Base-by-base conservation (phyloP, 2,329 filamentous ascomycete genomes). In the Arthrocladium fulminans region DNA sequence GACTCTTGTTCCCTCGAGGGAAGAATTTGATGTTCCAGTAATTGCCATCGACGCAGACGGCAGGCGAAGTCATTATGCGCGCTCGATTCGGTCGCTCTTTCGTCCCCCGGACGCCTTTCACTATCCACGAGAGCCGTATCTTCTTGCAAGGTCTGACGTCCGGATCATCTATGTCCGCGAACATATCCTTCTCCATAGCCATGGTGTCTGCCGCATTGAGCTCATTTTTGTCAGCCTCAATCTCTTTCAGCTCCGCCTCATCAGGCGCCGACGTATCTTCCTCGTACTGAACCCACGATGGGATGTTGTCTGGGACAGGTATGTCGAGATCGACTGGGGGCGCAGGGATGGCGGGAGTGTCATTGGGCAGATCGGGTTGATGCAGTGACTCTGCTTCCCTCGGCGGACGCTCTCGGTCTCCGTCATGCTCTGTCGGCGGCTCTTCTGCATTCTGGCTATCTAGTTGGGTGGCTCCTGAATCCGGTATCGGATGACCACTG, bases 21-120 rank as follows among this genome's bases (percentile, higher is more conserved):
- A 78, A 81, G 59, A 81, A 77, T 61, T 82, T 82, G 66, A 83
- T 76, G 48, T 74, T 77, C 79, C 79, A 83, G 59, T 80, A 78
- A 52, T 76, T 73, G 17, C 76, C 78, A 17, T 76, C 79, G 49
- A 82, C 67, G 22, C 64, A 71, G 9, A 77, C 73, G 4, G 71
- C 60, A 0, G 72, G 75, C 4, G 79, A 82, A 24, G 73, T 73
- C 72, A 81, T 78, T 53, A 81, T 67, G 34, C 73, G 68, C 30
- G 74, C 72, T 35, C 71, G 71, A 57, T 81, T 81, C 2, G 78
- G 79, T 2, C 72, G 72, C 42, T 81, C 76, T 44, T 70, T 73
- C 10, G 77, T 81, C 42, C 79, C 79, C 51, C 80, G 76, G 57
- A 80, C 76, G 34, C 71, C 68, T 25, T 76, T 72, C 37, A 82